Evolutionary conservation across 768 basidiomycete genomes (phyloP).

Genomic region (Boletus pseudopeckii): DNA sequence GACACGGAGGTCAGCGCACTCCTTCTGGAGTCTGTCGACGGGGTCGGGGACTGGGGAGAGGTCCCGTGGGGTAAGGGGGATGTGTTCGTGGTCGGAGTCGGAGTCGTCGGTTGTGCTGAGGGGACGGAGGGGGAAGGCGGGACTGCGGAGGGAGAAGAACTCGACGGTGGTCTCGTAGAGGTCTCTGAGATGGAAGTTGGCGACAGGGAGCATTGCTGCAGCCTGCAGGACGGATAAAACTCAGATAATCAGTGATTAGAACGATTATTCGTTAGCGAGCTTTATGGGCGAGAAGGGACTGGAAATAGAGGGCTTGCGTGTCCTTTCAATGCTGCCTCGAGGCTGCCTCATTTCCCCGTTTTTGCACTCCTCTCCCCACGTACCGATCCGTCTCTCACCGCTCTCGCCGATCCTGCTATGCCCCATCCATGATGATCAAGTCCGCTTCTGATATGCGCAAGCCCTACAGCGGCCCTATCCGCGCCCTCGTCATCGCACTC

Average conservation of each 20-base stretch:
- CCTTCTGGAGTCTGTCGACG: constrained; percentile 36
- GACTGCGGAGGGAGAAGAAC: constrained; percentile 50
- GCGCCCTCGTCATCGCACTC: constrained; percentile 73
- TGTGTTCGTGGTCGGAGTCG: constrained; percentile 25
- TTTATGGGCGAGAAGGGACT: background rate
- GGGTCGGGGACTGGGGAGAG: constrained; percentile 41
- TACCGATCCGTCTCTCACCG: background rate
- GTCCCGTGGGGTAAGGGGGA: constrained; percentile 29
- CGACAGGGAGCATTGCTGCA: constrained; percentile 42
- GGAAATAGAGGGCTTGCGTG: constrained; percentile 20
- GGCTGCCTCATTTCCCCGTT: constrained; percentile 3
- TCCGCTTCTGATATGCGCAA: constrained; percentile 63
- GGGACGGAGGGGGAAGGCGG: constrained; percentile 26
- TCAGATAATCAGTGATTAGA: constrained; percentile 36
- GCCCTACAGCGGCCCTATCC: constrained; percentile 61
- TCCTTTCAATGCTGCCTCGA: constrained; percentile 13
- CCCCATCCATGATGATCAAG: constrained; percentile 38
- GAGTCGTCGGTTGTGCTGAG: constrained; percentile 26
- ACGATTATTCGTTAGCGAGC: constrained; percentile 7
- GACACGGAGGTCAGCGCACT: constrained; percentile 45
- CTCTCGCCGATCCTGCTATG: background rate
- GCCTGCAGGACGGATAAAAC: constrained; percentile 30
- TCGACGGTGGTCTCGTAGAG: constrained; percentile 57
- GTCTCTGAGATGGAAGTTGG: constrained; percentile 44
- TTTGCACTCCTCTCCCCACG: background rate